Conservation (phyloP, 75 land plant species). For the Sequoiadendron giganteum region DNA sequence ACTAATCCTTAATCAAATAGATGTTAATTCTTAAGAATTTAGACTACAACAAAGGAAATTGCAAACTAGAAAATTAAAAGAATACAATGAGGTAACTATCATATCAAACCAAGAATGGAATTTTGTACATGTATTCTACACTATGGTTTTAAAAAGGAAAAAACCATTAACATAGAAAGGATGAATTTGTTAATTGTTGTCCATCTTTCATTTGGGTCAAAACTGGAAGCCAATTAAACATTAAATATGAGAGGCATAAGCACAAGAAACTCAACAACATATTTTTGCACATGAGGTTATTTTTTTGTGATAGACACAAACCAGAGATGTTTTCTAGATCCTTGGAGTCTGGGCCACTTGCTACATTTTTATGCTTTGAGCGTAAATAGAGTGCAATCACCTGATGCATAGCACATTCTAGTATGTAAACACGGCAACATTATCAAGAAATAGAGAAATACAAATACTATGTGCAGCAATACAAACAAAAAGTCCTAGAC, state of each 20-base stretch:
- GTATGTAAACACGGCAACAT: not conserved
- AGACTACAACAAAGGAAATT: not conserved
- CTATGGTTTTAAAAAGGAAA: not conserved
- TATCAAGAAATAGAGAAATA: not conserved
- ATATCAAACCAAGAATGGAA: not conserved
- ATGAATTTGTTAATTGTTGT: not conserved
- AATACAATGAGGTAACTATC: not conserved
- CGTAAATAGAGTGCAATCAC: constrained; percentile 77
- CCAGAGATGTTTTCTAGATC: not conserved
- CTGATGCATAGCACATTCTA: constrained; percentile 27
- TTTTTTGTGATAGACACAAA: constrained; percentile 3
- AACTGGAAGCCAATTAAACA: not conserved
- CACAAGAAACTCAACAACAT: not conserved
- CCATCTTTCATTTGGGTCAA: not conserved
- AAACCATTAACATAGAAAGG: not conserved
- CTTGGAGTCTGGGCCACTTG: not conserved
- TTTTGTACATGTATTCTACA: not conserved
- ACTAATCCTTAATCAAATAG: not conserved
- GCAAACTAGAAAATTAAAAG: not conserved
- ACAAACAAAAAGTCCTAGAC: not conserved
- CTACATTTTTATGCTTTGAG: constrained; percentile 44
- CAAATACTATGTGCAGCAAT: not conserved
- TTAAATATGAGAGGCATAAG: not conserved
- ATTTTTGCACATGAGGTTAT: not conserved
- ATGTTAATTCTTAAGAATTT: not conserved